These are phyloP conservation scores for Auriscalpium vulgare DNA, from an alignment of 768 basidiomycete species.

Conservation along the genomic window DNA sequence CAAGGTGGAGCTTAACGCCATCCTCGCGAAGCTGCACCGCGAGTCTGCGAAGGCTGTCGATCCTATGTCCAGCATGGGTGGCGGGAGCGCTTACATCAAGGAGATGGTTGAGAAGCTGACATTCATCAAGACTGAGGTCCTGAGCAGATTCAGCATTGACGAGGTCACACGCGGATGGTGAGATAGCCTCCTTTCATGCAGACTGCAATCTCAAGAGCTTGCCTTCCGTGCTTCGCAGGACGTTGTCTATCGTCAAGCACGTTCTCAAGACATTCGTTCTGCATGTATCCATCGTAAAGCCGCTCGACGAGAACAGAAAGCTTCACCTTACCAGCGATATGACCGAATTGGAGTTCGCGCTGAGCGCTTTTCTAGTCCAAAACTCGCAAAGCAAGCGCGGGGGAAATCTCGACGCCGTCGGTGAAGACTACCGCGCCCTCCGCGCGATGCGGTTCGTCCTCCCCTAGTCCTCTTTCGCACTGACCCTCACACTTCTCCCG, in stretches of 20 bases:
- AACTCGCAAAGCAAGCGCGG: constrained; percentile 50
- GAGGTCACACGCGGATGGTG: constrained; percentile 74
- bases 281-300: constrained; percentile 89
- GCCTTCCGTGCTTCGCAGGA: constrained; percentile 8
- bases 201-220: not conserved
- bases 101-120: constrained; percentile 83
- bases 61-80: constrained; percentile 43
- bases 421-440: constrained; percentile 80
- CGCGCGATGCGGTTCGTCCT: constrained; percentile 72
- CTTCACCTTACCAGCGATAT: constrained; percentile 93
- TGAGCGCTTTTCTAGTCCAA: constrained; percentile 71
- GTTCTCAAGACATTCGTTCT: constrained; percentile 82
- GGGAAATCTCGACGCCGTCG: constrained; percentile 58
- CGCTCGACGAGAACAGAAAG: constrained; percentile 88
- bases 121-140: constrained; percentile 72
- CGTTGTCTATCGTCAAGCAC: constrained; percentile 55
- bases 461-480: not conserved
- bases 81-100: constrained; percentile 82
- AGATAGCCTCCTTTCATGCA: constrained; percentile 9
- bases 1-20: constrained; percentile 70
- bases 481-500: not conserved
- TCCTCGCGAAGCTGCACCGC: constrained; percentile 78
- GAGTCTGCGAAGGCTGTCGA: constrained; percentile 70
- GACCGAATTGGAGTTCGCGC: constrained; percentile 91
- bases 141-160: constrained; percentile 63